Conservation (phyloP, 2,329 filamentous ascomycete species). For the Ascochyta rabiei region DNA sequence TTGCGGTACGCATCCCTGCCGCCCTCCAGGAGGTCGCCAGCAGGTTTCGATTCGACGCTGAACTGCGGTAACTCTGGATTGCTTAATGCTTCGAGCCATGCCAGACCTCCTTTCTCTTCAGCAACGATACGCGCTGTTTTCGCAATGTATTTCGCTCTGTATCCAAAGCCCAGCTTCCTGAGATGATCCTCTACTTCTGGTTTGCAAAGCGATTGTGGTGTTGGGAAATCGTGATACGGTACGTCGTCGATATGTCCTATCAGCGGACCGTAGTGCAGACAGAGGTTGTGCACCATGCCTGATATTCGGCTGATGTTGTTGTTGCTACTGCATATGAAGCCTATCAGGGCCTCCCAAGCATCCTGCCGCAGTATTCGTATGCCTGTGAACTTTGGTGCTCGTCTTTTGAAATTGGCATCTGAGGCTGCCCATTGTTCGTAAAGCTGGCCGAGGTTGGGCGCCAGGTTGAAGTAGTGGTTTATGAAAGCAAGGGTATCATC, state of each 20-base stretch:
- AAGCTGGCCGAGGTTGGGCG: constrained; percentile 73
- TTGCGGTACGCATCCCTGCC: constrained; percentile 71
- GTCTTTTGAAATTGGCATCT: constrained; percentile 87
- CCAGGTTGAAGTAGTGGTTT: constrained; percentile 84
- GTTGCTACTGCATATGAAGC: constrained; percentile 98
- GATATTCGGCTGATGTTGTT: constrained; percentile 97
- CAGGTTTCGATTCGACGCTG: constrained; percentile 52
- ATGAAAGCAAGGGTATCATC: constrained; percentile 80
- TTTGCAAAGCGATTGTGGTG: constrained; percentile 73
- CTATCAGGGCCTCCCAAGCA: constrained; percentile 90
- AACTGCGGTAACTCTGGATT: constrained; percentile 76
- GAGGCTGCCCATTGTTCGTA: constrained; percentile 87
- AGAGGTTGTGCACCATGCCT: constrained; percentile 95
- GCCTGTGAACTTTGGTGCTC: constrained; percentile 85
- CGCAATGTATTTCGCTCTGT: constrained; percentile 90
- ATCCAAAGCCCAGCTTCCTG: constrained; percentile 87
- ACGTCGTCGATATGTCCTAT: constrained; percentile 73
- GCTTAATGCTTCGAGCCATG: constrained; percentile 78
- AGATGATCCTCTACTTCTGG: constrained; percentile 80
- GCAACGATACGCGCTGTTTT: constrained; percentile 80
- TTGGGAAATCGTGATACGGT: constrained; percentile 86
- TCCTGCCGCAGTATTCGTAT: constrained; percentile 93
- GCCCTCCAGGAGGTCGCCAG: constrained; percentile 57
- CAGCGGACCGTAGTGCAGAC: constrained; percentile 79
- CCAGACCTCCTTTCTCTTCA: constrained; percentile 63